phyloP scores from a whole-genome alignment of 768 basidiomycete genomes.

The Leccinum disarticulatum region DNA sequence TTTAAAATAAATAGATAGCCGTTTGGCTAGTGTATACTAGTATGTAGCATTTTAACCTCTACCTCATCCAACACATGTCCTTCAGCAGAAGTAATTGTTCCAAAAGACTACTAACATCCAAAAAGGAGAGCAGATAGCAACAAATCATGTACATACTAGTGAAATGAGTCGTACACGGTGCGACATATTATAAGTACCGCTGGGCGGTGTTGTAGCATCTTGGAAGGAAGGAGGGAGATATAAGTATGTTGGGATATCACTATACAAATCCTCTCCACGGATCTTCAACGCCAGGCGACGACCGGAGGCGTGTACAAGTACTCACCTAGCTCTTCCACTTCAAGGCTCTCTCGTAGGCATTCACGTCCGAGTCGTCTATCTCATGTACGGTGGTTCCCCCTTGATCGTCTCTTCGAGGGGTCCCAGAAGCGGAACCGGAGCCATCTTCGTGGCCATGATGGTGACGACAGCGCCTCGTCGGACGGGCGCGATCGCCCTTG shows the following conservation, averaged over 20 bases:
- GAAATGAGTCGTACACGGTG: background rate
- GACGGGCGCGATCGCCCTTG: conserved; percentile 13
- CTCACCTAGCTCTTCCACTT: conserved; percentile 23
- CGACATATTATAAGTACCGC: background rate
- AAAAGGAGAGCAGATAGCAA: background rate
- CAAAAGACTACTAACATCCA: background rate
- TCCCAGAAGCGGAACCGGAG: background rate
- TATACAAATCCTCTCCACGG: background rate
- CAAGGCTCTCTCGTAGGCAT: conserved; percentile 51
- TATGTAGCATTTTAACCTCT: background rate
- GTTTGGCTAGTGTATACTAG: background rate
- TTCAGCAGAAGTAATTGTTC: background rate
- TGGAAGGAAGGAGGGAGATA: background rate
- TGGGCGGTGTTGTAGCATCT: background rate
- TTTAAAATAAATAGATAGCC: background rate
- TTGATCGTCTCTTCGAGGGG: conserved; percentile 8
- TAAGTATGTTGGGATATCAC: background rate
- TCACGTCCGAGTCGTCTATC: conserved; percentile 32
- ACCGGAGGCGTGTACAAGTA: background rate
- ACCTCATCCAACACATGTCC: background rate
- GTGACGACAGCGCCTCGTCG: conserved; percentile 5
- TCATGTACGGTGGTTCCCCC: conserved; percentile 18
- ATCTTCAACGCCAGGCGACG: background rate
- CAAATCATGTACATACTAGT: background rate
- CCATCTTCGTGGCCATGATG: conserved; percentile 1